These are phyloP conservation scores for Gossypium aridum DNA, from an alignment of 441 rosid species.

Conservation along the genomic window DNA sequence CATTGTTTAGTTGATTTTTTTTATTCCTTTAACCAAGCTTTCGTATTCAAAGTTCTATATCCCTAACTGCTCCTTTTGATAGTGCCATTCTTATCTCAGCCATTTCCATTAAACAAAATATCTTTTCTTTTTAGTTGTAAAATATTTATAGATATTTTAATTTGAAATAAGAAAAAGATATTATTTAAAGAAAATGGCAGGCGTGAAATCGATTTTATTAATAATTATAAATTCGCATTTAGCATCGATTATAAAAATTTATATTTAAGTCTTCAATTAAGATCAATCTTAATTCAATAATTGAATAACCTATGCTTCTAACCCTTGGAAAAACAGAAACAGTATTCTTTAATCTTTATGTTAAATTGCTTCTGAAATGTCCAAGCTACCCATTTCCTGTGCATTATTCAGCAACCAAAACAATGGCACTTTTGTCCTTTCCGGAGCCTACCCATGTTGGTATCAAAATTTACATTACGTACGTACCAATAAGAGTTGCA, in stretches of 20 bases:
- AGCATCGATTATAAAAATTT: too few relatives aligned
- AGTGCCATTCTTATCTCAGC: constrained; percentile 13
- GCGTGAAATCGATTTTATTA: too few relatives aligned
- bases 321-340: neutral
- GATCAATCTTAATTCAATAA: too few relatives aligned
- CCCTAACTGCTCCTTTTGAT: constrained; percentile 13
- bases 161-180: too few relatives aligned
- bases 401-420: neutral
- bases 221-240: too few relatives aligned
- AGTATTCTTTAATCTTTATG: neutral
- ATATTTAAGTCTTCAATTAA: too few relatives aligned
- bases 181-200: too few relatives aligned
- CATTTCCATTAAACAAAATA: constrained; percentile 16
- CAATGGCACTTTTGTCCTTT: neutral
- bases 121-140: neutral
- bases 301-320: too few relatives aligned
- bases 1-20: neutral
- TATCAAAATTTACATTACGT: neutral
- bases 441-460: neutral
- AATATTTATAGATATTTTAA: too few relatives aligned
- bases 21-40: neutral
- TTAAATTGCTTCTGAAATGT: neutral
- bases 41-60: neutral
- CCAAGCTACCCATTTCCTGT: neutral
- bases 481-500: neutral